Conservation (phyloP, 1,284 basidiomycete species). For the Rhodotorula sp. region DNA sequence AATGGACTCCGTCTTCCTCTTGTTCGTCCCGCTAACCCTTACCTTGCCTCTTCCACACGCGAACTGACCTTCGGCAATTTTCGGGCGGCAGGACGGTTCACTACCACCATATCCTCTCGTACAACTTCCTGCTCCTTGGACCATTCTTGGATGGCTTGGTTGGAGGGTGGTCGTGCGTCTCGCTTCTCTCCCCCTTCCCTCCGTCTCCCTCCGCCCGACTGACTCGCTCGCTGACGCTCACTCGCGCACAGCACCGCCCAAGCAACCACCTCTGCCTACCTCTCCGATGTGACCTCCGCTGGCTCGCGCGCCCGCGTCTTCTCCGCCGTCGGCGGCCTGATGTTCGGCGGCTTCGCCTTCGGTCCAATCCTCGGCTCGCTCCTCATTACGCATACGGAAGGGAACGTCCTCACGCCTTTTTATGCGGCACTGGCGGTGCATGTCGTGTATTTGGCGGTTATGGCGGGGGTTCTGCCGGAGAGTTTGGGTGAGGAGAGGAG, state of each 20-base stretch:
- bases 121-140: conserved; percentile 39
- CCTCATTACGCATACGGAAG: conserved; percentile 17
- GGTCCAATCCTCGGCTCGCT: conserved; percentile 32
- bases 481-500: conserved; percentile 5
- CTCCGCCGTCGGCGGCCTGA: conserved; percentile 30
- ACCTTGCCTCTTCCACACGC: too few relatives aligned
- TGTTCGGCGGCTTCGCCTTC: conserved; percentile 36
- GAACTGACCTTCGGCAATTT: background rate
- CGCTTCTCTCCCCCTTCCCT: background rate
- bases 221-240: background rate
- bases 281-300: conserved; percentile 37
- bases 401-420: conserved; percentile 34
- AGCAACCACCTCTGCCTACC: conserved; percentile 36
- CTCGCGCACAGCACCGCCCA: conserved; percentile 29
- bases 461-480: conserved; percentile 32
- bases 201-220: background rate
- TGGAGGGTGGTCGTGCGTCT: conserved; percentile 27
- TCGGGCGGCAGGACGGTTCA: conserved; percentile 22
- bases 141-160: conserved; percentile 37
- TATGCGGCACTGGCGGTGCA: conserved; percentile 33
- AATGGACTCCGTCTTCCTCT: conserved; percentile 40
- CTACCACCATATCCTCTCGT: conserved; percentile 35
- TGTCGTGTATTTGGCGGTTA: conserved; percentile 13
- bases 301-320: conserved; percentile 40
- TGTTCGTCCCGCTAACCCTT: conserved; percentile 5